Percentiles rank a stretch among this genome's conserved stretches.
Conservation (phyloP, 306 rosid species). For the Malus asiatica region DNA sequence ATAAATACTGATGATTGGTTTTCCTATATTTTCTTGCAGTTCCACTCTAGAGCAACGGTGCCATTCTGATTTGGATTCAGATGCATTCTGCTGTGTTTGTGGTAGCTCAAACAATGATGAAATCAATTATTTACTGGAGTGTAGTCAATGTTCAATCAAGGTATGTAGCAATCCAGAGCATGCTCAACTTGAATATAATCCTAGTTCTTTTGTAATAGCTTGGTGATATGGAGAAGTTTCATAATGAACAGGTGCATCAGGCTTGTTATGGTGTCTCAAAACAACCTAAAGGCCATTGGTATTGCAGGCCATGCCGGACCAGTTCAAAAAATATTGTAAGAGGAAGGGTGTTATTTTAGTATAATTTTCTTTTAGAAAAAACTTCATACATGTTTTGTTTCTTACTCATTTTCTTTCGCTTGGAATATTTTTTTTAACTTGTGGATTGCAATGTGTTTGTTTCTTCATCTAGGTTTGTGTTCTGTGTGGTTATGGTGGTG, state of each 20-base stretch:
- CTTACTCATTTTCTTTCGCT: not conserved
- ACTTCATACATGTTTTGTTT: not conserved
- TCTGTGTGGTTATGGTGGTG: slow-evolving; percentile 72
- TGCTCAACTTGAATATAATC: slow-evolving; percentile 16
- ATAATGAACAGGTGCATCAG: slow-evolving; percentile 52
- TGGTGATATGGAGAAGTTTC: slow-evolving; percentile 7
- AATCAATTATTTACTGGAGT: slow-evolving; percentile 44
- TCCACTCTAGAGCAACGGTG: slow-evolving; percentile 27
- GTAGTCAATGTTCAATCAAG: slow-evolving; percentile 39
- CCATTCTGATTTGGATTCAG: slow-evolving; percentile 28
- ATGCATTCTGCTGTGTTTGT: slow-evolving; percentile 55
- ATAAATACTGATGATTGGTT: not conserved
- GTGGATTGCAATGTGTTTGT: not conserved
- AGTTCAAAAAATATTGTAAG: slow-evolving; percentile 47
- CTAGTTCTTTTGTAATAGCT: slow-evolving; percentile 4
- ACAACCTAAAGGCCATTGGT: slow-evolving; percentile 53
- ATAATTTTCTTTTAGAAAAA: not conserved
- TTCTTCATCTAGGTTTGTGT: slow-evolving; percentile 46
- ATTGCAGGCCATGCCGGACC: slow-evolving; percentile 57
- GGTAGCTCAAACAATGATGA: slow-evolving; percentile 49
- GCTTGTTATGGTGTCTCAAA: slow-evolving; percentile 60
- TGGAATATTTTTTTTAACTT: not conserved
- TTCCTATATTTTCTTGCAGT: slow-evolving; percentile 27
- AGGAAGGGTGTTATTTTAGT: not conserved
- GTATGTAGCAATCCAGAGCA: slow-evolving; percentile 28